A percentile compares a stretch with the other conserved stretches of the same genome.
Conservation (phyloP, 768 basidiomycete genomes). For the Suillus subluteus region DNA sequence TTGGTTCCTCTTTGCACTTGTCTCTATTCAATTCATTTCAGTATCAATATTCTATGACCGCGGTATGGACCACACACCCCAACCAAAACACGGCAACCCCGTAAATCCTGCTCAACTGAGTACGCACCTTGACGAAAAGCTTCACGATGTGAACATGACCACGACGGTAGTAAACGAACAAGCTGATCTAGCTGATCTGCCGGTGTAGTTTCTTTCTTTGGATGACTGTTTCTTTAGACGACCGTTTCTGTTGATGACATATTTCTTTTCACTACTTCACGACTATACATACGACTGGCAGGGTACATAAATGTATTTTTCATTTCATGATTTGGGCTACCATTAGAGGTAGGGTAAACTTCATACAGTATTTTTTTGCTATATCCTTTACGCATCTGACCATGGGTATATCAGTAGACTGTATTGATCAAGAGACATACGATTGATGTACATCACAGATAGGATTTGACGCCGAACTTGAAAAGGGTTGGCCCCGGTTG, state of each 20-base stretch:
- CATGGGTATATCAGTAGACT: too few species aligned
- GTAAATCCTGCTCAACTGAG: neutral
- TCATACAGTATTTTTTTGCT: neutral
- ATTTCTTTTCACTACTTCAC: neutral
- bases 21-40: conserved; percentile 34
- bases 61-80: conserved; percentile 16
- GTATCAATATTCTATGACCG: conserved; percentile 40
- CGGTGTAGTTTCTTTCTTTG: neutral
- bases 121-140: neutral
- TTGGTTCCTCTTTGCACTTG: conserved; percentile 47
- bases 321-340: neutral
- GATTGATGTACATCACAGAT: neutral
- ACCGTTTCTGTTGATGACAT: neutral
- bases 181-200: neutral
- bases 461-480: neutral
- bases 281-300: neutral
- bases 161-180: neutral
- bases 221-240: neutral
- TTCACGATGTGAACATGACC: neutral
- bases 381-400: neutral
- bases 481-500: neutral
- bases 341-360: too few species aligned
- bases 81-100: conserved; percentile 4
- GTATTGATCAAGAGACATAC: neutral
- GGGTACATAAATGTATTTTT: neutral